phyloP scores from a whole-genome alignment of 139 green algal genomes.

The Chlorella sorokiniana region DNA sequence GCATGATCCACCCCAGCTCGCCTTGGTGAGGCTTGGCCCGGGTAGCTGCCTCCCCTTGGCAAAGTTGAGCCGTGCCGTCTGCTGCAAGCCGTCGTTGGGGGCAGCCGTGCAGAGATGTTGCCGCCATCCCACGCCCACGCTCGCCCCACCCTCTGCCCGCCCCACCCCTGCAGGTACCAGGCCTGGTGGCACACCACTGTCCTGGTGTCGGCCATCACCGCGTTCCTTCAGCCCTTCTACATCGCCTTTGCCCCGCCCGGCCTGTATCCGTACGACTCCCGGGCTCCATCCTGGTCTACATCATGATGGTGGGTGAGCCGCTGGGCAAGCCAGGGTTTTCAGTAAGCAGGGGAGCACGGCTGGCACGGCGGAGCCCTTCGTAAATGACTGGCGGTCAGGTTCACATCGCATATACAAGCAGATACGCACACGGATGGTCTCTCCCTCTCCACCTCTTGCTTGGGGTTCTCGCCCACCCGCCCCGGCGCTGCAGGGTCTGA shows the following conservation, averaged over 20 bases:
- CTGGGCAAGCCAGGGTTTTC: neutral
- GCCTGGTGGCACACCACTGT: constrained; percentile 36
- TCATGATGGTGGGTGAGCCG: constrained; percentile 2
- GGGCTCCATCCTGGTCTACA: constrained; percentile 18
- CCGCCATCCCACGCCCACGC: neutral
- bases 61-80: too few species aligned
- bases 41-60: too few species aligned
- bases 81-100: too few species aligned
- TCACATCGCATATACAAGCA: too few species aligned
- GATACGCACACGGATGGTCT: neutral
- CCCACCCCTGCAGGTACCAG: neutral
- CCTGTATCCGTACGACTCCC: constrained; percentile 29
- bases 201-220: constrained; percentile 29
- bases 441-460: neutral
- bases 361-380: neutral
- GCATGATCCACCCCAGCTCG: constrained; percentile 28
- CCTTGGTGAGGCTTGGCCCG: constrained; percentile 24
- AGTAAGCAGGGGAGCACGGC: neutral
- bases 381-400: neutral
- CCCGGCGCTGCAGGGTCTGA: constrained; percentile 1
- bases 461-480: neutral
- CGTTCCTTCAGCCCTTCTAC: constrained; percentile 35
- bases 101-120: neutral
- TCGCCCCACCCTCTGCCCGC: neutral
- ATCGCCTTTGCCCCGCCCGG: constrained; percentile 18